A percentile compares a stretch with the other conserved stretches of the same genome.
Evolutionary conservation across 208 protist species (phyloP).

Genomic region (Trypanosoma congolense): DNA sequence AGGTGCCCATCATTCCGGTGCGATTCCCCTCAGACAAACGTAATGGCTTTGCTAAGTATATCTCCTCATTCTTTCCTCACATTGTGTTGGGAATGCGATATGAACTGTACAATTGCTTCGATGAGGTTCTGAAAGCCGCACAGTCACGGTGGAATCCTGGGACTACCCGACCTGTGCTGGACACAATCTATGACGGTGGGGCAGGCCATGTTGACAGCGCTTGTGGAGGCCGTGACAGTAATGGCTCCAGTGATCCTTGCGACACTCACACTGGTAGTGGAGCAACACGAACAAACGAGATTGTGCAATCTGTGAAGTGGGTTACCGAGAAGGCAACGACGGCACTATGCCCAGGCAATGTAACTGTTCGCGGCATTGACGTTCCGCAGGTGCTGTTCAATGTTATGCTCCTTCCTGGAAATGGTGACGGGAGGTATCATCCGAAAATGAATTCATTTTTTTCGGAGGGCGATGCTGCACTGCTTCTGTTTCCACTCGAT

Average conservation of each 20-base stretch:
- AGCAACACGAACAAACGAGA: too few relatives aligned
- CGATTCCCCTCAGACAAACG: conserved; percentile 25
- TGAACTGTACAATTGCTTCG: conserved; percentile 36
- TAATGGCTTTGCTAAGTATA: conserved; percentile 27
- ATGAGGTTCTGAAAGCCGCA: conserved; percentile 27
- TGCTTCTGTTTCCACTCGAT: conserved; percentile 54
- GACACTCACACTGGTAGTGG: too few relatives aligned
- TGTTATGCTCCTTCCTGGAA: neutral
- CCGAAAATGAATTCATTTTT: conserved; percentile 17
- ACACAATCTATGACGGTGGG: neutral
- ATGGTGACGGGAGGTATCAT: neutral
- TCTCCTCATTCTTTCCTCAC: conserved; percentile 60
- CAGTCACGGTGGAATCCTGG: neutral
- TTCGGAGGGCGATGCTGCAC: conserved; percentile 57
- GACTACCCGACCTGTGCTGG: neutral
- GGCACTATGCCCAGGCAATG: conserved; percentile 9
- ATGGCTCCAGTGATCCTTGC: too few relatives aligned
- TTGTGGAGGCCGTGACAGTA: conserved; percentile 5
- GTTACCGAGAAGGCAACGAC: conserved; percentile 8
- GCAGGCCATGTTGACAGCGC: neutral
- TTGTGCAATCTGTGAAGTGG: conserved; percentile 12
- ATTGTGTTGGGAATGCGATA: conserved; percentile 76
- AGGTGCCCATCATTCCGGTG: conserved; percentile 59
- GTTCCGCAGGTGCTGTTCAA: conserved; percentile 13
- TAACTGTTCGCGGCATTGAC: conserved; percentile 3